phyloP scores from a whole-genome alignment of 306 rosid genomes.

The Cicer pinnatifidum region DNA sequence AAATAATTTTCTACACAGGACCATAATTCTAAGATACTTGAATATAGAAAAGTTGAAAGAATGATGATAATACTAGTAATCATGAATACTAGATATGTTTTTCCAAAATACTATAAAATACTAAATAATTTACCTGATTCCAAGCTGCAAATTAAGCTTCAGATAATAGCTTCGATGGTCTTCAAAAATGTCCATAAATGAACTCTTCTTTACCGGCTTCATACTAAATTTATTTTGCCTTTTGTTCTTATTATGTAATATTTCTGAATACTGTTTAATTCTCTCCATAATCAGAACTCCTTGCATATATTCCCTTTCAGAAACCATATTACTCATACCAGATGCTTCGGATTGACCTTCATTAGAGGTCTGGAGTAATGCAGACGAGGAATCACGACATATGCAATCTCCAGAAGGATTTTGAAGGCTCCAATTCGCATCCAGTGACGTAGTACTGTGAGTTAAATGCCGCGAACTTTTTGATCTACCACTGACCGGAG shows the following conservation, averaged over 20 bases:
- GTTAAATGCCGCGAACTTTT: constrained; percentile 57
- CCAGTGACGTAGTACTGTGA: constrained; percentile 54
- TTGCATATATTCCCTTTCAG: constrained; percentile 90
- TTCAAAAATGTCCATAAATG: constrained; percentile 51
- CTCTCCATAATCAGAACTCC: constrained; percentile 86
- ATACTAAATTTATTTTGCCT: constrained; percentile 52
- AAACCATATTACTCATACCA: constrained; percentile 47
- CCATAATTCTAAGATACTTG: background rate
- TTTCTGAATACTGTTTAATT: constrained; percentile 52
- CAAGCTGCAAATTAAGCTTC: constrained; percentile 66
- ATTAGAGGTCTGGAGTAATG: constrained; percentile 43
- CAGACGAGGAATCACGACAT: constrained; percentile 45
- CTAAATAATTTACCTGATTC: constrained; percentile 50
- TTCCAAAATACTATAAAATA: background rate
- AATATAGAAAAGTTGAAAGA: background rate
- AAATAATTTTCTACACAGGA: background rate
- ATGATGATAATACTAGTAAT: background rate
- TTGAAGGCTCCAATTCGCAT: constrained; percentile 39
- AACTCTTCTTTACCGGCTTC: constrained; percentile 56
- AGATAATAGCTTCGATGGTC: constrained; percentile 48
- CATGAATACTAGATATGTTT: background rate
- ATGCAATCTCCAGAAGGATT: constrained; percentile 51
- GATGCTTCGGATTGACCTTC: constrained; percentile 54
- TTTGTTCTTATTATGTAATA: constrained; percentile 51
- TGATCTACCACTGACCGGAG: constrained; percentile 50